Evolutionary conservation across 108 stramenopile species (phyloP).

Genomic region (Poteriospumella lacustris): DNA sequence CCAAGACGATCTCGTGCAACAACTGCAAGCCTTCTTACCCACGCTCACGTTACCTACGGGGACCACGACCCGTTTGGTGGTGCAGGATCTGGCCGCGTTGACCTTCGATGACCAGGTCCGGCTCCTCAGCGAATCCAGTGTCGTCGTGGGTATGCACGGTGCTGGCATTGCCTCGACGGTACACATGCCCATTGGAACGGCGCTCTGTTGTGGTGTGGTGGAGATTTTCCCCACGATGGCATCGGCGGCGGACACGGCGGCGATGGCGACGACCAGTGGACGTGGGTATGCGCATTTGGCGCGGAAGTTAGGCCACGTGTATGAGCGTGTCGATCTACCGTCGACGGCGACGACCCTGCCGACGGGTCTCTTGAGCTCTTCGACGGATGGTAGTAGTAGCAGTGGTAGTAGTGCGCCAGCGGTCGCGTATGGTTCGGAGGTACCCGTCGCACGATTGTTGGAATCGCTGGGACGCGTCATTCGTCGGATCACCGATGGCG

Average conservation of each 20-base stretch:
- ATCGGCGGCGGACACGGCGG: neutral
- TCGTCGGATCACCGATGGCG: no score
- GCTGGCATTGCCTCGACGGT: neutral
- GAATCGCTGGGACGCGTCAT: no score
- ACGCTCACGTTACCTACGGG: neutral
- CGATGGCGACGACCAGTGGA: neutral
- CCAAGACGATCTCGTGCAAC: neutral
- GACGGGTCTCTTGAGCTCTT: no score
- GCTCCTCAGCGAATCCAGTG: neutral
- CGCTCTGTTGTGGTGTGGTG: neutral
- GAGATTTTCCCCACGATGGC: neutral
- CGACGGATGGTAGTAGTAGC: no score
- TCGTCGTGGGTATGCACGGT: neutral
- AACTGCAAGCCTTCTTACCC: neutral
- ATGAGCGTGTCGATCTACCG: neutral
- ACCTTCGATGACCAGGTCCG: conserved; percentile 1
- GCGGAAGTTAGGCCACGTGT: neutral
- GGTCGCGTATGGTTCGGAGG: no score
- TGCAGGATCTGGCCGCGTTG: neutral
- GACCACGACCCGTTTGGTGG: neutral
- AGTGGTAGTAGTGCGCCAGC: no score
- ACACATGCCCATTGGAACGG: neutral
- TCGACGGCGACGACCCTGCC: neutral
- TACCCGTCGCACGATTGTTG: no score
- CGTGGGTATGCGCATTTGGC: neutral